Evolutionary conservation across 1,139 yeast species (phyloP).

Genomic region (Zygosaccharomyces sapae): DNA sequence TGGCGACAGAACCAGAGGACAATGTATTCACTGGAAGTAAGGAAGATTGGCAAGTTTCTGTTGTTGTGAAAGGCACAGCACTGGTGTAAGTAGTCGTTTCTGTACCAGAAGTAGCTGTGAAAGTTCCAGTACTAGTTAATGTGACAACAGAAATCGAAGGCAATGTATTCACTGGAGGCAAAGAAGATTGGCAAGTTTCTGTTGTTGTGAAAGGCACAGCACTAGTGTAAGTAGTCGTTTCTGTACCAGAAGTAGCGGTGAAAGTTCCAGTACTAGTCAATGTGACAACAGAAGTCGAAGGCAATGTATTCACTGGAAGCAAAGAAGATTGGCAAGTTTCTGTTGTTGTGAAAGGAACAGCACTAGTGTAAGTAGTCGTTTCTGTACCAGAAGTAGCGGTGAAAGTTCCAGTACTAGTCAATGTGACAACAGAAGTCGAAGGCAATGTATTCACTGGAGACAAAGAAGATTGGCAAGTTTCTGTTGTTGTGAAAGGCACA

Average conservation of each 20-base stretch:
- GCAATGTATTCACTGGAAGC: not conserved
- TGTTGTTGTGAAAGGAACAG: too few species aligned
- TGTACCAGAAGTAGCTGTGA: conserved; percentile 7
- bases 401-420: not conserved
- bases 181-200: too few species aligned
- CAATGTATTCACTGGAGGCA: not conserved
- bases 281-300: not conserved
- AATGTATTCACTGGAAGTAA: not conserved
- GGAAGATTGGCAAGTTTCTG: too few species aligned
- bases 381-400: not conserved
- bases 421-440: not conserved
- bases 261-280: not conserved
- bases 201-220: not conserved
- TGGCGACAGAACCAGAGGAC: not conserved
- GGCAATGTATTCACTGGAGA: not conserved
- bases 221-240: too few species aligned
- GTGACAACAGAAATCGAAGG: not conserved
- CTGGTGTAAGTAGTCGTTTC: too few species aligned
- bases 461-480: too few species aligned
- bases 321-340: too few species aligned
- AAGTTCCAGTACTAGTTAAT: not conserved
- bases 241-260: conserved; percentile 6
- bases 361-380: too few species aligned
- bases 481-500: too few species aligned
- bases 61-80: not conserved